A percentile compares a stretch with the other conserved stretches of the same genome.
Conservation (phyloP, 1,139 yeast genomes). For the Geotrichum bryndzae region DNA sequence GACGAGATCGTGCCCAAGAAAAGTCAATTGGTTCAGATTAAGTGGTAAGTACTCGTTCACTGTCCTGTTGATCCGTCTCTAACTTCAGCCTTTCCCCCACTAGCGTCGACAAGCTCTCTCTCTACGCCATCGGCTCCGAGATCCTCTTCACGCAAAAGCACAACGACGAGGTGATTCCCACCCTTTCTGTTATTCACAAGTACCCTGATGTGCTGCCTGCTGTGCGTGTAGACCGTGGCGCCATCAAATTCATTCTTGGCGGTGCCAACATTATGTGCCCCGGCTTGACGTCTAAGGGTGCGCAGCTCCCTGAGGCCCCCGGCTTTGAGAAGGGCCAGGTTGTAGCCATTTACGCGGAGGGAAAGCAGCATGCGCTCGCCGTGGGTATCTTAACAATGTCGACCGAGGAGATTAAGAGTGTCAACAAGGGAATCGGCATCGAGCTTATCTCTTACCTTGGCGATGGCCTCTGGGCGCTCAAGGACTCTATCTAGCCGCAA, state of each 20-base stretch:
- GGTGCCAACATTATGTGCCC: slow-evolving; percentile 99
- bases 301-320: slow-evolving; percentile 66
- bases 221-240: slow-evolving; percentile 93
- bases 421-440: slow-evolving; percentile 86
- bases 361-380: slow-evolving; percentile 86
- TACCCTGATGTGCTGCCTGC: slow-evolving; percentile 70
- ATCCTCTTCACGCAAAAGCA: slow-evolving; percentile 78
- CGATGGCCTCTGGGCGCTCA: slow-evolving; percentile 54
- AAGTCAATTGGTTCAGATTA: slow-evolving; percentile 72
- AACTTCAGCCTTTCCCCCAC: background rate
- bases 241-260: slow-evolving; percentile 85
- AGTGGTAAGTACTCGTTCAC: slow-evolving; percentile 42
- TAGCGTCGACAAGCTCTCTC: slow-evolving; percentile 71
- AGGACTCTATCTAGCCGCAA: slow-evolving; percentile 12
- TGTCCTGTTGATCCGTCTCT: slow-evolving; percentile 11
- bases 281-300: slow-evolving; percentile 89
- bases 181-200: slow-evolving; percentile 71
- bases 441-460: slow-evolving; percentile 82
- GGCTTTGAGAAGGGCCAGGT: slow-evolving; percentile 55
- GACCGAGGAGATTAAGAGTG: slow-evolving; percentile 77
- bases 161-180: slow-evolving; percentile 70
- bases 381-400: slow-evolving; percentile 83
- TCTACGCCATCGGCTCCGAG: slow-evolving; percentile 68
- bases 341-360: slow-evolving; percentile 85
- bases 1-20: slow-evolving; percentile 88